Percentiles rank a stretch among this genome's conserved stretches.
These are phyloP conservation scores for Astrephomene gubernaculifera DNA, from an alignment of 139 green algal species.

Conservation along the genomic window DNA sequence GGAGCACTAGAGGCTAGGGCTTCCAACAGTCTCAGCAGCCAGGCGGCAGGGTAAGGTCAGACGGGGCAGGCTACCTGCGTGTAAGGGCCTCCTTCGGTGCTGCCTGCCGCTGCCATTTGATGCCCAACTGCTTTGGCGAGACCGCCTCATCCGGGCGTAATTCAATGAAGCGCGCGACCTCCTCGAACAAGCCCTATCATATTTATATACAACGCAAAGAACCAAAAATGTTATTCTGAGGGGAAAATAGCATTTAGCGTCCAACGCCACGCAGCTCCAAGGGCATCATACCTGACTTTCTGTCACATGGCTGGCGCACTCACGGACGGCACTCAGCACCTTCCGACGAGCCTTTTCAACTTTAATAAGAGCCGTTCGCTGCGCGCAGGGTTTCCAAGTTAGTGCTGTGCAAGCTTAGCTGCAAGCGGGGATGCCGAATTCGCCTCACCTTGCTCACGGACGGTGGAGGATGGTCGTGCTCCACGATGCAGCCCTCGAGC, in stretches of 20 bases:
- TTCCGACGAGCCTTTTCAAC: conserved; percentile 4
- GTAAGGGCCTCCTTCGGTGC: no score
- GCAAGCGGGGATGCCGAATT: no score
- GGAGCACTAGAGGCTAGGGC: no score
- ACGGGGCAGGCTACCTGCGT: no score
- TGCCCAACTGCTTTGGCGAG: not conserved
- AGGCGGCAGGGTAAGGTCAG: no score
- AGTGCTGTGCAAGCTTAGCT: no score
- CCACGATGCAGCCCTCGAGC: not conserved
- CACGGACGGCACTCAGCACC: not conserved
- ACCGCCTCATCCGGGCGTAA: not conserved
- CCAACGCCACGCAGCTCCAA: not conserved
- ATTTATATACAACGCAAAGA: no score
- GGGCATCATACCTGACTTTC: conserved; percentile 11
- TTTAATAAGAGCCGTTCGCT: conserved; percentile 1
- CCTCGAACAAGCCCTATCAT: conserved; percentile 8
- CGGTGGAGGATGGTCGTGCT: not conserved
- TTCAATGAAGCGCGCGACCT: conserved; percentile 15
- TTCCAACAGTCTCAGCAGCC: no score
- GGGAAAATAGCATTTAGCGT: no score
- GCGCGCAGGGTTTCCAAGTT: no score
- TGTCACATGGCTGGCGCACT: not conserved
- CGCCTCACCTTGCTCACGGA: not conserved
- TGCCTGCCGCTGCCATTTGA: not conserved
- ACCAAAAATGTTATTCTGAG: no score